Percentiles rank a stretch among this genome's conserved stretches.
These are phyloP conservation scores for Spergularia bocconei DNA, from an alignment of 148 eudicot genomes.

Conservation along the genomic window DNA sequence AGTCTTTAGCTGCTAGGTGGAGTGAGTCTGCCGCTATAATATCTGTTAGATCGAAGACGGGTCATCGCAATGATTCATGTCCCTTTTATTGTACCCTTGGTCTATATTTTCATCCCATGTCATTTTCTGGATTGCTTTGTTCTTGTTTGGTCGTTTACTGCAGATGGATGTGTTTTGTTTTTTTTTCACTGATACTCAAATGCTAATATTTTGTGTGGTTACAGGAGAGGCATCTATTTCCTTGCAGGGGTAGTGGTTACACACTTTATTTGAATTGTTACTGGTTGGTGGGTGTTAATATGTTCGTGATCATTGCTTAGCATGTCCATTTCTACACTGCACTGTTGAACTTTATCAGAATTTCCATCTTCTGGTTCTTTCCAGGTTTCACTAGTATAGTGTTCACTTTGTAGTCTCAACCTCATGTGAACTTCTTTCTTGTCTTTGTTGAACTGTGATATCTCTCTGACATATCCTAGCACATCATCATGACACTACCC, in stretches of 20 bases:
- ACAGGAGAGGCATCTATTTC: not conserved
- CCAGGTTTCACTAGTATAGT: not conserved
- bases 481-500: not conserved
- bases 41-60: not conserved
- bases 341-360: not conserved
- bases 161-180: not conserved
- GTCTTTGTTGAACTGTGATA: not conserved
- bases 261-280: not conserved
- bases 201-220: not conserved
- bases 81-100: not conserved
- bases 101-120: not conserved
- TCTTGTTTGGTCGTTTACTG: not conserved
- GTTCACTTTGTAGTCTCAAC: not conserved
- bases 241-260: not conserved
- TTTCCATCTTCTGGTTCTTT: not conserved
- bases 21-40: not conserved
- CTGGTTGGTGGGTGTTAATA: too few relatives aligned
- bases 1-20: not conserved
- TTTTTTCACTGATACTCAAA: not conserved
- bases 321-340: not conserved
- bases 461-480: not conserved
- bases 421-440: not conserved
- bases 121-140: not conserved
- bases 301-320: not conserved
- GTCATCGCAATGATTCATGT: not conserved